Conservation (phyloP, 306 rosid species). For the Sicyos baderoa region DNA sequence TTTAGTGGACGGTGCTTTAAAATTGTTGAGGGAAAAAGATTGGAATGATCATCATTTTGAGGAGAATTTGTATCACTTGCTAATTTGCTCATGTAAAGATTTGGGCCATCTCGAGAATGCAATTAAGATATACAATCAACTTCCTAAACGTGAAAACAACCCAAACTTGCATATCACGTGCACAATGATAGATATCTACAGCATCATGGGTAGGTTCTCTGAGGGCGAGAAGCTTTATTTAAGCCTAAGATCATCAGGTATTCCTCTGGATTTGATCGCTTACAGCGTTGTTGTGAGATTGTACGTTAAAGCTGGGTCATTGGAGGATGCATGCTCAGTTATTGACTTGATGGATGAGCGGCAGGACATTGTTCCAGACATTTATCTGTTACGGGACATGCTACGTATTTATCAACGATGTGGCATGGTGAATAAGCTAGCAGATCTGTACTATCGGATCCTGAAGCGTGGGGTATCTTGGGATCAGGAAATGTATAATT, state of each 20-base stretch:
- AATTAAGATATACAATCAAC: constrained; percentile 43
- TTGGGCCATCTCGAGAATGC: constrained; percentile 60
- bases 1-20: constrained; percentile 59
- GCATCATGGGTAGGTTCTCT: constrained; percentile 45
- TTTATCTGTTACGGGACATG: constrained; percentile 58
- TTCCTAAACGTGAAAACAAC: constrained; percentile 35
- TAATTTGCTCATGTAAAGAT: constrained; percentile 85
- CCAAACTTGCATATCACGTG: constrained; percentile 68
- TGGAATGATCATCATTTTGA: constrained; percentile 67
- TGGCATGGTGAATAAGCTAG: constrained; percentile 48
- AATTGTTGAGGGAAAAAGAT: constrained; percentile 50
- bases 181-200: constrained; percentile 79
- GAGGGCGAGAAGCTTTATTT: constrained; percentile 62
- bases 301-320: constrained; percentile 68
- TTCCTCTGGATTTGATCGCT: constrained; percentile 66
- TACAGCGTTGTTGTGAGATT: constrained; percentile 64
- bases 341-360: constrained; percentile 53
- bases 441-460: constrained; percentile 52
- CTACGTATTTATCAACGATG: constrained; percentile 69
- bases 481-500: constrained; percentile 77
- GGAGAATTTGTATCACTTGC: constrained; percentile 71
- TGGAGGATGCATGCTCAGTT: constrained; percentile 73
- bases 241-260: constrained; percentile 46
- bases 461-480: constrained; percentile 47
- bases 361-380: constrained; percentile 54